Evolutionary conservation across 805 yeast genomes (phyloP).

Genomic region (Wickerhamomyces hampshirensis): DNA sequence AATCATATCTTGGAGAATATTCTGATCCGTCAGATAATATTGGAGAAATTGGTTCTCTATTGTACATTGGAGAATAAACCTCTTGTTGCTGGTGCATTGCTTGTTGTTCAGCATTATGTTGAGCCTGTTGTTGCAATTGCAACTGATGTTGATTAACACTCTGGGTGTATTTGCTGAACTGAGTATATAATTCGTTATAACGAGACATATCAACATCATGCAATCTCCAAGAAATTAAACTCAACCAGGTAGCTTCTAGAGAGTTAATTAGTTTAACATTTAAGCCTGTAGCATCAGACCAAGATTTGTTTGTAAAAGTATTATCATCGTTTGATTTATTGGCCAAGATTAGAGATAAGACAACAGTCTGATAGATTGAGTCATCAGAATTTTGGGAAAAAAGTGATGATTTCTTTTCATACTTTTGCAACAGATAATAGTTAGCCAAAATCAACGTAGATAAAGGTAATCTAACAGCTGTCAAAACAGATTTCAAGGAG

Average conservation of each 20-base stretch:
- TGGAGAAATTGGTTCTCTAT: slow-evolving; percentile 21
- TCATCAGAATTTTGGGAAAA: slow-evolving; percentile 29
- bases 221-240: slow-evolving; percentile 54
- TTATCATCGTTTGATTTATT: slow-evolving; percentile 96
- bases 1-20: slow-evolving; percentile 17
- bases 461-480: slow-evolving; percentile 84
- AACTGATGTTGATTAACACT: slow-evolving; percentile 20
- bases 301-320: slow-evolving; percentile 89
- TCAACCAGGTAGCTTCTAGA: slow-evolving; percentile 69
- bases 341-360: slow-evolving; percentile 72
- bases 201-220: slow-evolving; percentile 30
- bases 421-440: slow-evolving; percentile 69
- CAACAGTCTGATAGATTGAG: slow-evolving; percentile 49
- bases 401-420: slow-evolving; percentile 32
- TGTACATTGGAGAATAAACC: not conserved
- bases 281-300: slow-evolving; percentile 95
- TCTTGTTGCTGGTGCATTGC: slow-evolving; percentile 9
- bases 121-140: slow-evolving; percentile 11
- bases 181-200: slow-evolving; percentile 19
- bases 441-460: slow-evolving; percentile 76
- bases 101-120: slow-evolving; percentile 6
- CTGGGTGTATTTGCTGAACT: slow-evolving; percentile 21
- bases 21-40: slow-evolving; percentile 14
- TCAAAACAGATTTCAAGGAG: slow-evolving; percentile 61
- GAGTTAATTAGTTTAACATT: slow-evolving; percentile 53